Base-by-base conservation (phyloP, 805 yeast species). In the Babjeviella inositovora region DNA sequence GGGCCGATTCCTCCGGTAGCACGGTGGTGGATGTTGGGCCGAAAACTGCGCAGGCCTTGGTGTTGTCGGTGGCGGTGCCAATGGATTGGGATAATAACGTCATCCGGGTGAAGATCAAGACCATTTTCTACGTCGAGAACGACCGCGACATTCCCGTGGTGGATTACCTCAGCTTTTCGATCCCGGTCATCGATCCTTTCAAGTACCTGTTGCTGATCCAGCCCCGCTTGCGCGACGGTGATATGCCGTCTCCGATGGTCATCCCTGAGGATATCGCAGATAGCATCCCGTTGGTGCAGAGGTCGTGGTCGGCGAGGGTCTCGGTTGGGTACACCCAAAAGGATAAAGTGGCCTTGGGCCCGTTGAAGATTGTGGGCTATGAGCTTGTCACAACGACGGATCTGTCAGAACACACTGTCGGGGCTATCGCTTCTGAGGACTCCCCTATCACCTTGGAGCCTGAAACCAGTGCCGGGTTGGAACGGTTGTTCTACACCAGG, bases 401-500 rank as follows among this genome's bases (percentile, higher is more conserved):
- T n/a, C n/a, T 7, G 18, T 3, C 18, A 20, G 24, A 4, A 19
- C 20, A 3, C 8, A 11, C 9, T 23, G 11, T 16, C 23, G 17
- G 9, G 6, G 17, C n/a, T 14, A 18, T 13, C 16, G 19, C 4
- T 15, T 15, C 8, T 29, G 38, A 36, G 20, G 29, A 8, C 6
- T 14, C 10, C 6, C 53, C 4, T 35, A 36, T 16, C 46, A 39
- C 19, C 32, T 41, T 1, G 57, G 46, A 14, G 16, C 11, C 18
- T 5, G 17, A 27, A 5, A 6, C 19, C 6, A 20, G 4, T 13
- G 13, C 17, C 15, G 9, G 16, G 7, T 19, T 5, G 21, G 25
- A 27, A n/a, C 44, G 47, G 17, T 23, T 30, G 8, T 53, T 57
- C 28, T 30, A 39, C 17, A 55, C 66, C 3, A 35, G 37, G 14